phyloP scores from a whole-genome alignment of 331 rosid species.

The Rosa hybrid region DNA sequence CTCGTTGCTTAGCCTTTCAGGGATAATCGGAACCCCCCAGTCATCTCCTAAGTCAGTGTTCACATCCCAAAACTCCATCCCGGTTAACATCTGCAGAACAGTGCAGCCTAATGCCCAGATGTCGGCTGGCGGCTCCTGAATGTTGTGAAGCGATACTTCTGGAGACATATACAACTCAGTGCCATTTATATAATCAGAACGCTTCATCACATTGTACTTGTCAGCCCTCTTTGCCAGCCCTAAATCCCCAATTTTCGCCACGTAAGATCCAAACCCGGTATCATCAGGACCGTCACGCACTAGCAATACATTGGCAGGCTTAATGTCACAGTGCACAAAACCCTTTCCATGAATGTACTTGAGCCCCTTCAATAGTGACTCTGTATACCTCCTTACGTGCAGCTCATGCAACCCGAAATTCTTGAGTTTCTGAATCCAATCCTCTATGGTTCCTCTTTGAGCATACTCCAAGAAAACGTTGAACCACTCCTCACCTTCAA shows the following conservation, averaged over 20 bases:
- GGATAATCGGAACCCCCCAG: neutral
- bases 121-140: constrained; percentile 35
- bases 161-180: constrained; percentile 35
- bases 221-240: constrained; percentile 34
- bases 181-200: constrained; percentile 14
- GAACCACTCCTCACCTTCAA: constrained; percentile 15
- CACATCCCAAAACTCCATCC: constrained; percentile 1
- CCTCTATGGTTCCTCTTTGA: constrained; percentile 25
- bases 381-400: constrained; percentile 20
- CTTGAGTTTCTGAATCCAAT: constrained; percentile 9
- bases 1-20: neutral
- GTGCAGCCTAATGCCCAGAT: constrained; percentile 48
- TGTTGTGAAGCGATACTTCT: constrained; percentile 2
- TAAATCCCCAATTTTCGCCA: constrained; percentile 40
- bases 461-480: constrained; percentile 36
- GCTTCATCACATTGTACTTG: neutral
- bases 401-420: constrained; percentile 12
- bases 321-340: constrained; percentile 41
- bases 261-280: neutral
- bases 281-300: constrained; percentile 3
- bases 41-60: too few species aligned
- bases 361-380: constrained; percentile 33
- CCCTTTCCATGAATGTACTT: constrained; percentile 34
- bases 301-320: constrained; percentile 35
- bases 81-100: constrained; percentile 35